phyloP scores from a whole-genome alignment of 116 monocot genomes.

The Phalaenopsis hybrid region DNA sequence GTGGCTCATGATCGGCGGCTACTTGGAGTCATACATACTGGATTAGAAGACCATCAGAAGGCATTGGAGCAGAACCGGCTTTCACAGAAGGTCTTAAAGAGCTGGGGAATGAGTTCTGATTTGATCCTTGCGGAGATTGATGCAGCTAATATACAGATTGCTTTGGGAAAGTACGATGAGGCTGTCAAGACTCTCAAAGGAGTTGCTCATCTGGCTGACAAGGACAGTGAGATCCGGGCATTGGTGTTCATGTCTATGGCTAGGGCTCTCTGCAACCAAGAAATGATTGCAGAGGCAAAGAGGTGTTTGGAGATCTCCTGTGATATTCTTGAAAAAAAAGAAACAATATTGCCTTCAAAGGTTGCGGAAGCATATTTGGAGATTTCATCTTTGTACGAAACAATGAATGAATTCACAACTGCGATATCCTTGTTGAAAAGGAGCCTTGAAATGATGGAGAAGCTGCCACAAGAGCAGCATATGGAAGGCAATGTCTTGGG shows the following conservation, averaged over 20 bases:
- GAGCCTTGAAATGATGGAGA: constrained; percentile 52
- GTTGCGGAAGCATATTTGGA: constrained; percentile 71
- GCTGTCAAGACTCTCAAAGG: constrained; percentile 53
- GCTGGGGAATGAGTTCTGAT: constrained; percentile 61
- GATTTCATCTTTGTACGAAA: constrained; percentile 68
- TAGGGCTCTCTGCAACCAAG: constrained; percentile 64
- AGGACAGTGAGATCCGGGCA: constrained; percentile 51
- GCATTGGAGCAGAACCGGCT: constrained; percentile 82
- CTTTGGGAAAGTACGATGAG: constrained; percentile 84
- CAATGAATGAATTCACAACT: constrained; percentile 69
- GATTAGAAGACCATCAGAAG: constrained; percentile 80
- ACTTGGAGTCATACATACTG: constrained; percentile 85
- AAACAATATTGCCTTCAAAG: constrained; percentile 26
- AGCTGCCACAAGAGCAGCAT: constrained; percentile 72
- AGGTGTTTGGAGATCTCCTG: constrained; percentile 61
- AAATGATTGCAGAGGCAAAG: constrained; percentile 63
- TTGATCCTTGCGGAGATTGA: constrained; percentile 74
- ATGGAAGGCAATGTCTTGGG: constrained; percentile 68
- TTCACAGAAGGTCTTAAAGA: constrained; percentile 73
- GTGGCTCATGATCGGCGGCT: constrained; percentile 76
- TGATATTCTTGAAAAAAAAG: constrained; percentile 58
- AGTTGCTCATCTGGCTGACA: constrained; percentile 47
- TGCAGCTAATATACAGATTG: constrained; percentile 88
- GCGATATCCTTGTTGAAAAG: constrained; percentile 68
- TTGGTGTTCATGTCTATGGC: constrained; percentile 78